Percentiles rank a stretch among this genome's conserved stretches.
phyloP scores from a whole-genome alignment of 78 protist genomes.

The Emiliania huxleyi region DNA sequence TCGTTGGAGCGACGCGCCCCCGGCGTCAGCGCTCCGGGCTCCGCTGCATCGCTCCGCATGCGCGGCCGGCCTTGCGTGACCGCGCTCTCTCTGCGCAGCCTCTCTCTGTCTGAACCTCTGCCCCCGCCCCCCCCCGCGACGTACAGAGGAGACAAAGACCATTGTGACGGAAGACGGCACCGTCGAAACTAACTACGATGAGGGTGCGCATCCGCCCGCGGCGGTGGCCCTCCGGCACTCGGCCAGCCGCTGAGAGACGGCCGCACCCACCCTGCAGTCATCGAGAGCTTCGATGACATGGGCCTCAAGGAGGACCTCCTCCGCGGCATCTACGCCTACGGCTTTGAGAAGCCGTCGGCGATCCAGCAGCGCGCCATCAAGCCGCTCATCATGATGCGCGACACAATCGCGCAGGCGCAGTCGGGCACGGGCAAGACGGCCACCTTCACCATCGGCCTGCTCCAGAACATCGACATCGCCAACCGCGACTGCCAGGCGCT shows the following conservation, averaged over 20 bases:
- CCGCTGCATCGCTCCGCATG: no score
- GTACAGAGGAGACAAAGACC: not conserved
- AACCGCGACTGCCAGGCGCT: slow-evolving; percentile 85
- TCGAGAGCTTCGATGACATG: slow-evolving; percentile 92
- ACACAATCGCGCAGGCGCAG: slow-evolving; percentile 97
- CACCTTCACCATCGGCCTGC: slow-evolving; percentile 80
- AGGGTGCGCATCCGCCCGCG: not conserved
- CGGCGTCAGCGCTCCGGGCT: no score
- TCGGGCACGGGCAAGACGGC: slow-evolving; percentile 99
- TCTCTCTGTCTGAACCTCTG: no score
- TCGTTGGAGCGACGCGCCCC: no score
- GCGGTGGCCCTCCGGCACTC: no score
- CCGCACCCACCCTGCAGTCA: slow-evolving; percentile 19
- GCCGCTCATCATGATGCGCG: slow-evolving; percentile 84
- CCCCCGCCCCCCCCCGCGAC: no score
- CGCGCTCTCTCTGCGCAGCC: no score
- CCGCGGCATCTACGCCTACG: slow-evolving; percentile 91
- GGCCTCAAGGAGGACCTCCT: slow-evolving; percentile 86
- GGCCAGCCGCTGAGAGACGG: no score
- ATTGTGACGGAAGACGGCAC: slow-evolving; percentile 20
- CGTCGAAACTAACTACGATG: slow-evolving; percentile 46
- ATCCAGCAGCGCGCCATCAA: slow-evolving; percentile 97
- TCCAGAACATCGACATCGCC: slow-evolving; percentile 76
- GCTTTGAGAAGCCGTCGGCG: slow-evolving; percentile 98
- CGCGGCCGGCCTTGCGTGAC: no score